These are phyloP conservation scores for Cajanus cajan DNA, from an alignment of 306 rosid species.

Conservation along the genomic window DNA sequence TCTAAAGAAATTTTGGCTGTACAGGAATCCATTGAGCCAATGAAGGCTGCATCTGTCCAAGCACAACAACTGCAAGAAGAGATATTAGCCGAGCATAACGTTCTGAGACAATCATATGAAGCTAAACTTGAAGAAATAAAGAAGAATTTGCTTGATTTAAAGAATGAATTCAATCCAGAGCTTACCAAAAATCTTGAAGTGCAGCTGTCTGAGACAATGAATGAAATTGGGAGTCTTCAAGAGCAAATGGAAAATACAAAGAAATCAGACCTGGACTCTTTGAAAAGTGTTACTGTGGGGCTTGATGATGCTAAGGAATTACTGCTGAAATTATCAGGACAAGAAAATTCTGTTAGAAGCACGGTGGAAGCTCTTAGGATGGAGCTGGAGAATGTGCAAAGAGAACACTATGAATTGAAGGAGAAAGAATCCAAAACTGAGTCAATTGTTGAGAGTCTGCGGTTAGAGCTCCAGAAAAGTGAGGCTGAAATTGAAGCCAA, in stretches of 20 bases:
- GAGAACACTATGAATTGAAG: constrained; percentile 58
- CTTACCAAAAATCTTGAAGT: constrained; percentile 47
- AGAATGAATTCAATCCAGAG: constrained; percentile 49
- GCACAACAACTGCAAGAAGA: constrained; percentile 52
- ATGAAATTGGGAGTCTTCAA: constrained; percentile 49
- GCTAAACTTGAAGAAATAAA: constrained; percentile 52
- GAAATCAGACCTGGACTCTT: constrained; percentile 51
- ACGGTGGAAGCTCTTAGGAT: constrained; percentile 52
- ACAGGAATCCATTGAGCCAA: constrained; percentile 56
- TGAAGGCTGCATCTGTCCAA: constrained; percentile 47
- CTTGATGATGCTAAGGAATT: constrained; percentile 68
- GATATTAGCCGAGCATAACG: constrained; percentile 52
- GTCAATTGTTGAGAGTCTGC: constrained; percentile 56
- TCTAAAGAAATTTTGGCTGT: constrained; percentile 56
- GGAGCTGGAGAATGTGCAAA: constrained; percentile 57
- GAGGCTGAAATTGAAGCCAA: constrained; percentile 58
- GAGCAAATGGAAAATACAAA: constrained; percentile 58
- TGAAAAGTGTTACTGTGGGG: constrained; percentile 55
- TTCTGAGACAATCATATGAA: constrained; percentile 46
- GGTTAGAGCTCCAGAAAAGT: constrained; percentile 53
- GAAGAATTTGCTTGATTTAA: constrained; percentile 46
- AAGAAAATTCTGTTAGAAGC: constrained; percentile 56
- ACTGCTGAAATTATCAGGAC: constrained; percentile 61
- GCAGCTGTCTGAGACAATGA: constrained; percentile 45
- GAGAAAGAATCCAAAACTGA: constrained; percentile 71